A percentile compares a stretch with the other conserved stretches of the same genome.
Conservation (phyloP, 108 stramenopile genomes). For the Skeletonema potamos region DNA sequence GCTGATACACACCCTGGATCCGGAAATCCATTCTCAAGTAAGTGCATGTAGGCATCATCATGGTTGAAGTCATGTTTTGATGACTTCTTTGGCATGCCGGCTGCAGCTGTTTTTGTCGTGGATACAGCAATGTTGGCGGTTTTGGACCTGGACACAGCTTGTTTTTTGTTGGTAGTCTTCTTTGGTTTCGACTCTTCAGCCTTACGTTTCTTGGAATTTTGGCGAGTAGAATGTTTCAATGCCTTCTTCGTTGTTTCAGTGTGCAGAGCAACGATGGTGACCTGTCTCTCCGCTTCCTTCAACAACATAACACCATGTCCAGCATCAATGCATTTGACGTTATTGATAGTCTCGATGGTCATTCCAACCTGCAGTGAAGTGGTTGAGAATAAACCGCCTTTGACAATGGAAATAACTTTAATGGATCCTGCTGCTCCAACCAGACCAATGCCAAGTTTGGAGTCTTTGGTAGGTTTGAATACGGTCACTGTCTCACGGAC, state of each 20-base stretch:
- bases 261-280: background rate
- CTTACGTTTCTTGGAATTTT: conserved; percentile 2
- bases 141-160: background rate
- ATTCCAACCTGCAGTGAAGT: conserved; percentile 33
- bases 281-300: background rate
- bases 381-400: conserved; percentile 11
- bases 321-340: conserved; percentile 11
- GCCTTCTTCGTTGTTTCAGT: conserved; percentile 1
- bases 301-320: background rate
- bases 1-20: background rate
- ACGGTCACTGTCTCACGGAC: conserved; percentile 31
- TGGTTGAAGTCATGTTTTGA: background rate
- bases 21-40: conserved; percentile 4
- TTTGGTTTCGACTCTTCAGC: conserved; percentile 3
- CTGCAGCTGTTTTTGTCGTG: background rate
- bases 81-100: background rate
- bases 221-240: background rate
- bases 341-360: conserved; percentile 31
- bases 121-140: background rate
- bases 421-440: background rate
- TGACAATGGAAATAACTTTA: conserved; percentile 20
- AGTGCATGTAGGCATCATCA: conserved; percentile 5
- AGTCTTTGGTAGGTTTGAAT: conserved; percentile 20
- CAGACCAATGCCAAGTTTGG: conserved; percentile 40
- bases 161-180: conserved; percentile 2